Evolutionary conservation across 352 stramenopile species (phyloP).

Genomic region (Thraustochytrium sp.): DNA sequence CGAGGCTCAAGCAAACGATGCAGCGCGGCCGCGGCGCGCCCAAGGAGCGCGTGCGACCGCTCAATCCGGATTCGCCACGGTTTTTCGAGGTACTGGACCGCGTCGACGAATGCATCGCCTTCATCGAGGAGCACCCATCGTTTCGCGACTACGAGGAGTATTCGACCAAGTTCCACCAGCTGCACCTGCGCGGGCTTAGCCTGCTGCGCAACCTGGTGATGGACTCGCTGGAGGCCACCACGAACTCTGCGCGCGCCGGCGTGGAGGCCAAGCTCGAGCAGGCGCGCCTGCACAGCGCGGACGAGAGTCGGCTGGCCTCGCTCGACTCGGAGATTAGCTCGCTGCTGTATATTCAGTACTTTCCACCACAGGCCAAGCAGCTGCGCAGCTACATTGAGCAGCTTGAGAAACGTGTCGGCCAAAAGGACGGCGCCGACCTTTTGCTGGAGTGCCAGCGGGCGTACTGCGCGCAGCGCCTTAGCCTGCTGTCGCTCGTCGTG

Average conservation of each 20-base stretch:
- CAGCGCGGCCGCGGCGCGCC: not conserved
- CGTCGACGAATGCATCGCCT: conserved; percentile 33
- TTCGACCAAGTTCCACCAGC: conserved; percentile 16
- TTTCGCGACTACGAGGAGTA: conserved; percentile 35
- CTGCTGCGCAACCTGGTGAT: conserved; percentile 30
- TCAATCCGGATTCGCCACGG: conserved; percentile 18
- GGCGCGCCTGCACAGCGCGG: not conserved
- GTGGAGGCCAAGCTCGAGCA: conserved; percentile 29
- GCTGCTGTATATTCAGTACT: conserved; percentile 12
- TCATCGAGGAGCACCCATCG: conserved; percentile 25
- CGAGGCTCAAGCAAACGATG: not conserved
- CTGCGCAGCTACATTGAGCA: conserved; percentile 19
- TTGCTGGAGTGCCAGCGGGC: conserved; percentile 7
- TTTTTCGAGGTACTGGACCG: conserved; percentile 17
- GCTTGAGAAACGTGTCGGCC: conserved; percentile 26
- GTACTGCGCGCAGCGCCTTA: conserved; percentile 12
- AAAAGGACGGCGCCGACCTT: conserved; percentile 32
- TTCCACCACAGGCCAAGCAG: not conserved
- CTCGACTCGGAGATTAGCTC: conserved; percentile 30
- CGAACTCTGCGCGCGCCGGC: not conserved
- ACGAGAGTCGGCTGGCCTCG: not conserved
- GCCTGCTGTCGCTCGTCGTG: not conserved
- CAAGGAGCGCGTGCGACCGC: not conserved
- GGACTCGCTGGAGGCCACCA: conserved; percentile 3
- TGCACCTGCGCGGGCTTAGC: conserved; percentile 34